phyloP scores from a whole-genome alignment of 805 yeast species.

The Sungouiella blattae region DNA sequence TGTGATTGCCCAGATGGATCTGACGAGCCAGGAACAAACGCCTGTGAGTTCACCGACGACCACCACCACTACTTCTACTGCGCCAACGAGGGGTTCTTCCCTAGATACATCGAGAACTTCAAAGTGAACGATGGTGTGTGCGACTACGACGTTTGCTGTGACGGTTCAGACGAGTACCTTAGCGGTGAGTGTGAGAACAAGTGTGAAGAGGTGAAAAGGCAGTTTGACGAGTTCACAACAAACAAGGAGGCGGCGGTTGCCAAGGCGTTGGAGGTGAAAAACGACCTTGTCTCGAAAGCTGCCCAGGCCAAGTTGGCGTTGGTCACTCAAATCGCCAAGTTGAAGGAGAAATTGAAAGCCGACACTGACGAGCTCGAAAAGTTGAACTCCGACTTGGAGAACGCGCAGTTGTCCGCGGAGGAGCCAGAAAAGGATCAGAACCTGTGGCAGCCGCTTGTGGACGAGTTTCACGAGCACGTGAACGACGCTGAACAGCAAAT shows the following conservation, averaged over 20 bases:
- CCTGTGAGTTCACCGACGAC: slow-evolving; percentile 48
- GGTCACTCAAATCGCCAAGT: neutral
- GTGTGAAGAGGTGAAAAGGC: slow-evolving; percentile 49
- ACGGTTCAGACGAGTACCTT: slow-evolving; percentile 82
- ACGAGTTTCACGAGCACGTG: neutral
- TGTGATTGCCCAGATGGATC: slow-evolving; percentile 98
- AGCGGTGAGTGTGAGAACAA: slow-evolving; percentile 48
- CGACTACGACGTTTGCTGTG: slow-evolving; percentile 87
- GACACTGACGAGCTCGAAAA: slow-evolving; percentile 1
- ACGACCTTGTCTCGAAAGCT: slow-evolving; percentile 22
- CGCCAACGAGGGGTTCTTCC: slow-evolving; percentile 65
- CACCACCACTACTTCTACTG: slow-evolving; percentile 59
- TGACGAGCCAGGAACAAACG: slow-evolving; percentile 94
- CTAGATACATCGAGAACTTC: slow-evolving; percentile 59
- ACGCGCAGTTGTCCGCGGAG: neutral
- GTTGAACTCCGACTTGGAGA: neutral
- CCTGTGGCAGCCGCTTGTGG: neutral
- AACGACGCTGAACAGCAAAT: slow-evolving; percentile 1
- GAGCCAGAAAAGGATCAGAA: neutral
- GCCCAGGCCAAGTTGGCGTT: slow-evolving; percentile 8
- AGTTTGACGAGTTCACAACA: slow-evolving; percentile 19
- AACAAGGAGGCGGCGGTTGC: slow-evolving; percentile 6
- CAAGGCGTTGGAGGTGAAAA: slow-evolving; percentile 27
- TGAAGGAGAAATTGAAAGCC: slow-evolving; percentile 5
- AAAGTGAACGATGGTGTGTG: slow-evolving; percentile 88